These are phyloP conservation scores for Batkoa obscura DNA, from an alignment of 371 early-diverging fungal genomes.

Conservation along the genomic window DNA sequence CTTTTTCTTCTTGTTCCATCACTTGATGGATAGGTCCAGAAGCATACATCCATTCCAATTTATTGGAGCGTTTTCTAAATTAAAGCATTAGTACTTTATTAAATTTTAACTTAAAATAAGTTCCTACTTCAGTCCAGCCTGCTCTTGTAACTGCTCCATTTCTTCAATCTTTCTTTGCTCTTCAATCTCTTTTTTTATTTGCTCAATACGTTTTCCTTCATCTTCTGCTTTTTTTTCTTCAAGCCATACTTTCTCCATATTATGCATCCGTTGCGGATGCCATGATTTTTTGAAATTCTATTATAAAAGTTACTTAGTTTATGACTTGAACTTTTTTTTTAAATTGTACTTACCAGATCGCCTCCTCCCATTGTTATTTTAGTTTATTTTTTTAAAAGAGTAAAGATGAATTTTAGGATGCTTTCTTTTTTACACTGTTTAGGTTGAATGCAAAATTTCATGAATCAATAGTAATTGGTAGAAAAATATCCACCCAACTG, in stretches of 20 bases:
- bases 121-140: slow-evolving; percentile 36
- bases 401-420: no score
- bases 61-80: slow-evolving; percentile 38
- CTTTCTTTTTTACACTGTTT: no score
- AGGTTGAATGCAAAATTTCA: no score
- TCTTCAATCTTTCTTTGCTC: slow-evolving; percentile 81
- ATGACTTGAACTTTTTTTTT: background rate
- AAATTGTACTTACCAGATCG: slow-evolving; percentile 28
- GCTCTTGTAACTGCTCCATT: slow-evolving; percentile 59
- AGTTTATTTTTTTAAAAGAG: background rate
- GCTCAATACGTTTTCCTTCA: slow-evolving; percentile 68
- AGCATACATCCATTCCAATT: slow-evolving; percentile 93
- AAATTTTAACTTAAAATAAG: background rate
- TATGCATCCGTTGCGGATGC: slow-evolving; percentile 84
- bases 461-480: no score
- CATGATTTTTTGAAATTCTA: slow-evolving; percentile 89
- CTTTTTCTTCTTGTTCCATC: slow-evolving; percentile 42
- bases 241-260: slow-evolving; percentile 84
- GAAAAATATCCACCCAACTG: no score
- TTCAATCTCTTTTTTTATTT: slow-evolving; percentile 74
- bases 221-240: slow-evolving; percentile 65
- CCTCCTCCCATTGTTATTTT: slow-evolving; percentile 36
- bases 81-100: background rate
- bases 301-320: background rate
- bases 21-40: slow-evolving; percentile 27